Conservation (phyloP, 768 basidiomycete species). For the Russula foetens region DNA sequence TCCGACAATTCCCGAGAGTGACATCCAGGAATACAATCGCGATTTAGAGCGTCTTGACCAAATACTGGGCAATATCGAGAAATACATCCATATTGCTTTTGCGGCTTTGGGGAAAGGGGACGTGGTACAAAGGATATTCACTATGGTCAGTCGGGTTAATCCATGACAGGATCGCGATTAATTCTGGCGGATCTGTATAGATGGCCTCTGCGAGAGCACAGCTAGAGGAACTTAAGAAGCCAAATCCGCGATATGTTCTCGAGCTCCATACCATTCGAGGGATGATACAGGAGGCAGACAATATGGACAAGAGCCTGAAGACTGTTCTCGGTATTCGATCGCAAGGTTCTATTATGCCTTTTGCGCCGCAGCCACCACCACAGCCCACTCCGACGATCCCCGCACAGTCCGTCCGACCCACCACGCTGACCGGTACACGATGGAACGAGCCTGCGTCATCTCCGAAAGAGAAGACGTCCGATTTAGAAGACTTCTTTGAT, state of each 20-base stretch:
- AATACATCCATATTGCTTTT: conserved; percentile 5
- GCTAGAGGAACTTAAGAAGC: conserved; percentile 4
- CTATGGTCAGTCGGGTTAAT: neutral
- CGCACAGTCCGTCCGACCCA: neutral
- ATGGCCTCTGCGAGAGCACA: conserved; percentile 8
- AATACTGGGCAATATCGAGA: conserved; percentile 2
- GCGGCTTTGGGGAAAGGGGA: neutral
- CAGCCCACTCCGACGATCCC: neutral
- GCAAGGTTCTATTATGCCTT: neutral
- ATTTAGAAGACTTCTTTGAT: conserved; percentile 55
- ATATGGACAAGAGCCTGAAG: conserved; percentile 10
- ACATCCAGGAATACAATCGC: conserved; percentile 7
- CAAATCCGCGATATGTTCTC: conserved; percentile 11
- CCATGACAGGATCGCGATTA: neutral
- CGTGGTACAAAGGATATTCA: neutral
- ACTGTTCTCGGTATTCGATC: neutral
- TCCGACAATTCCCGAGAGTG: neutral
- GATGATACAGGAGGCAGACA: conserved; percentile 17
- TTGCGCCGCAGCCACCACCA: neutral
- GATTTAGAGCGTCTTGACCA: conserved; percentile 9
- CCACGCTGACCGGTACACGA: neutral
- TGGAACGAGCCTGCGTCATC: conserved; percentile 43
- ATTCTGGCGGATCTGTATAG: neutral
- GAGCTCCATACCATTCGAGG: conserved; percentile 14
- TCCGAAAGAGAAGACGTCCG: conserved; percentile 60